These are phyloP conservation scores for Leptoxyphium fumago DNA, from an alignment of 2,329 filamentous ascomycete genomes.

Conservation along the genomic window DNA sequence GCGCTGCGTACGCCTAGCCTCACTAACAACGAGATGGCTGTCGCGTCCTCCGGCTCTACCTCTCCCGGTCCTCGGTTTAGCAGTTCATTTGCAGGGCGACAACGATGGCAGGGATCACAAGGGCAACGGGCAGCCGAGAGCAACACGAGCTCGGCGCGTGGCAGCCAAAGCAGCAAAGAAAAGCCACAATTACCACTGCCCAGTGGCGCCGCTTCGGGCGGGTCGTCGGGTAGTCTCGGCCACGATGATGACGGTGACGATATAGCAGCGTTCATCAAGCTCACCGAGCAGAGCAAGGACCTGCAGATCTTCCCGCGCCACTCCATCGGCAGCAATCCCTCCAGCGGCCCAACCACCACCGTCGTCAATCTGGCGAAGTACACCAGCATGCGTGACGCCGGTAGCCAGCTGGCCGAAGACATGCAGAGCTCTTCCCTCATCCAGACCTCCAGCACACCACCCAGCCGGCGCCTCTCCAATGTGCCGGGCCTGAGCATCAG, in stretches of 20 bases:
- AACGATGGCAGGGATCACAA: conserved; percentile 63
- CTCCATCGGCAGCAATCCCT: conserved; percentile 33
- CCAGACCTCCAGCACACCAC: conserved; percentile 66
- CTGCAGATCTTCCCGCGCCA: conserved; percentile 67
- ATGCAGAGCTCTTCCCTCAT: conserved; percentile 82
- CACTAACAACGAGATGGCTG: conserved; percentile 43
- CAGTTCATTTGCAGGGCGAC: conserved; percentile 83
- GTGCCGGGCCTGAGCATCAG: conserved; percentile 52
- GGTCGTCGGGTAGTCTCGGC: conserved; percentile 49
- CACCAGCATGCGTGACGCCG: conserved; percentile 77
- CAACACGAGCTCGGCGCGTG: conserved; percentile 65
- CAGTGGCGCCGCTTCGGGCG: conserved; percentile 28
- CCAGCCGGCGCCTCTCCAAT: conserved; percentile 55
- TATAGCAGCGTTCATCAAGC: conserved; percentile 82
- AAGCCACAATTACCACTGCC: conserved; percentile 1
- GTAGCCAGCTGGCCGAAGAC: conserved; percentile 78
- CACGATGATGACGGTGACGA: conserved; percentile 77
- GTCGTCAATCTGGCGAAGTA: conserved; percentile 44
- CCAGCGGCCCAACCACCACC: no score
- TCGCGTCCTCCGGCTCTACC: conserved; percentile 52
- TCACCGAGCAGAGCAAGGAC: conserved; percentile 79
- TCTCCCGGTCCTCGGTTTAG: conserved; percentile 81
- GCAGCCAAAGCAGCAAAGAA: conserved; percentile 49
- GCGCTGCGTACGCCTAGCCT: conserved; percentile 51
- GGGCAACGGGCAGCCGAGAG: conserved; percentile 58